phyloP scores from a whole-genome alignment of 2,329 filamentous ascomycete species.

The Ascochyta rabiei region DNA sequence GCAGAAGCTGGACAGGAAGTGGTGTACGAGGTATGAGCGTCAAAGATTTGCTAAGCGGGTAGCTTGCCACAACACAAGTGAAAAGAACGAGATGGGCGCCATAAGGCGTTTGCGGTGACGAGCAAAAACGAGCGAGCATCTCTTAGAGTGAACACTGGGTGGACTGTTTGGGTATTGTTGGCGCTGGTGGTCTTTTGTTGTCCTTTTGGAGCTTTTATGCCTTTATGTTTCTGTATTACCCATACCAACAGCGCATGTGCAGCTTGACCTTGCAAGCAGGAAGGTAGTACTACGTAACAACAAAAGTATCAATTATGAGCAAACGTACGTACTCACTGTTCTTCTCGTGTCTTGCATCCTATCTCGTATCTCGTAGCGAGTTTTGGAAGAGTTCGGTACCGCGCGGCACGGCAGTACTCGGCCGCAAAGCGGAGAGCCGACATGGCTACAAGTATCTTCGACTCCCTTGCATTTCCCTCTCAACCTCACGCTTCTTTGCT shows the following conservation, averaged over 20 bases:
- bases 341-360: too few relatives aligned
- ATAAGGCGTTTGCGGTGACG: background rate
- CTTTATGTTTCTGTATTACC: background rate
- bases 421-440: conserved; percentile 16
- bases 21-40: conserved; percentile 53
- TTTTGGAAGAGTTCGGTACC: background rate
- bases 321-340: background rate
- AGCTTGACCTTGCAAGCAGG: background rate
- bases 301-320: background rate
- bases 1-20: conserved; percentile 57
- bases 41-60: conserved; percentile 52
- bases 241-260: background rate
- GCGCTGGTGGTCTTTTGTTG: background rate
- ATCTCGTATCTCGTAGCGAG: background rate
- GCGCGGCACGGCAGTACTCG: background rate
- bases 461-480: background rate
- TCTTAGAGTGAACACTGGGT: background rate
- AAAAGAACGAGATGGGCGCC: background rate
- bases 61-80: background rate
- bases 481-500: background rate
- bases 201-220: background rate
- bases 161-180: background rate
- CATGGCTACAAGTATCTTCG: background rate
- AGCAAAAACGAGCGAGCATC: background rate
- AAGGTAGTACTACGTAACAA: background rate